Conservation (phyloP, 108 stramenopile genomes). For the Fistulifera solaris region DNA sequence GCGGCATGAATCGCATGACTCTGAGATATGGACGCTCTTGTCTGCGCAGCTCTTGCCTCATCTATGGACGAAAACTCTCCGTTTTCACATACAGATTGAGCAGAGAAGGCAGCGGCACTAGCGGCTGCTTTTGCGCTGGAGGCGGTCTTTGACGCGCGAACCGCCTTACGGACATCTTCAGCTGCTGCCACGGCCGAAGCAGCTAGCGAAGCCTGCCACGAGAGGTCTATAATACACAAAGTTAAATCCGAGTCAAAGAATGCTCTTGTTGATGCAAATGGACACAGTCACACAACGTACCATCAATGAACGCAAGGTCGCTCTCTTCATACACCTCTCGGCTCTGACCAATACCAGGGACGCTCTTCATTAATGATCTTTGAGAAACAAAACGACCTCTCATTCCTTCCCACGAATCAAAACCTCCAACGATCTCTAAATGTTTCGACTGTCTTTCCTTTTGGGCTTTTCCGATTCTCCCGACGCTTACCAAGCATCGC, state of each 20-base stretch:
- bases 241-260: constrained; percentile 3
- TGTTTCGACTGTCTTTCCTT: constrained; percentile 35
- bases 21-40: constrained; percentile 55
- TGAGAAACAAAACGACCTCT: constrained; percentile 67
- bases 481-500: constrained; percentile 42
- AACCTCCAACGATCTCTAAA: constrained; percentile 47
- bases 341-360: constrained; percentile 46
- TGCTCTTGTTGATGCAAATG: background rate
- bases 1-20: constrained; percentile 82
- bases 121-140: constrained; percentile 58
- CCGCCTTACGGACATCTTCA: constrained; percentile 63
- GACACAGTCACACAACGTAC: constrained; percentile 25
- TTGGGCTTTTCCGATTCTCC: constrained; percentile 41
- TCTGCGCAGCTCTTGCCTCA: constrained; percentile 55
- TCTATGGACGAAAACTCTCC: constrained; percentile 43
- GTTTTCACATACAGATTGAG: constrained; percentile 35
- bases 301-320: constrained; percentile 47
- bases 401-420: constrained; percentile 76
- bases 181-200: constrained; percentile 64
- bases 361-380: constrained; percentile 59
- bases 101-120: constrained; percentile 32
- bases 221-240: constrained; percentile 36
- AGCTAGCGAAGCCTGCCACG: constrained; percentile 77
- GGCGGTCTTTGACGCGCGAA: constrained; percentile 60
- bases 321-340: constrained; percentile 39